These are phyloP conservation scores for Noccaea bulbosa DNA, from an alignment of 345 rosid genomes.

Conservation along the genomic window DNA sequence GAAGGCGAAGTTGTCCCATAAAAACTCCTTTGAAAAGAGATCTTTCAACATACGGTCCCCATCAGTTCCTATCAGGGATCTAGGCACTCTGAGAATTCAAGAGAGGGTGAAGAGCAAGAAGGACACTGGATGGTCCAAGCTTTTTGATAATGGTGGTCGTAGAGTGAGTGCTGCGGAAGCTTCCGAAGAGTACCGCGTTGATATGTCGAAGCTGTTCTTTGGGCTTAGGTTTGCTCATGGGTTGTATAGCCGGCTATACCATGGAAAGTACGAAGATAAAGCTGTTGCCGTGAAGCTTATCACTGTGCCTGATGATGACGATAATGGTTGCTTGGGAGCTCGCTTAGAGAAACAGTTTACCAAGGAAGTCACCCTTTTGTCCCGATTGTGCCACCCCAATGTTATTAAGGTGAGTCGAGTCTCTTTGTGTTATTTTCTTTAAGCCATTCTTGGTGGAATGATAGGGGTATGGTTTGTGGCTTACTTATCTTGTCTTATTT, in stretches of 20 bases:
- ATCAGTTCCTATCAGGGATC: conserved; percentile 63
- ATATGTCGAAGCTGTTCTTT: conserved; percentile 84
- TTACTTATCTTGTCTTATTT: conserved; percentile 32
- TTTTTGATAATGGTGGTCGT: conserved; percentile 80
- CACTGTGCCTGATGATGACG: conserved; percentile 86
- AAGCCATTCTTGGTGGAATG: conserved; percentile 6
- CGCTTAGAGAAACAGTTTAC: conserved; percentile 84
- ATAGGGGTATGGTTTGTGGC: background rate
- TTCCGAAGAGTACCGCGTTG: conserved; percentile 68
- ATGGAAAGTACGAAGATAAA: conserved; percentile 88
- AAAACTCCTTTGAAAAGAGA: conserved; percentile 49
- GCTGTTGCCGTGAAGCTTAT: conserved; percentile 97
- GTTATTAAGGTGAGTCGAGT: conserved; percentile 72
- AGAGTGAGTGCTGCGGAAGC: conserved; percentile 76
- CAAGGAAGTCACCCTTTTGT: conserved; percentile 83
- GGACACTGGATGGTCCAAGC: conserved; percentile 84
- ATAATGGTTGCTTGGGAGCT: conserved; percentile 64
- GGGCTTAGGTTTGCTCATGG: conserved; percentile 97
- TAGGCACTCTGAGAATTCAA: conserved; percentile 58
- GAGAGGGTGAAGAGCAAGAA: conserved; percentile 62
- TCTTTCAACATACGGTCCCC: conserved; percentile 43
- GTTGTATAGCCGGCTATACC: conserved; percentile 87
- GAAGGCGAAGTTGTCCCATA: conserved; percentile 47
- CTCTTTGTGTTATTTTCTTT: background rate
- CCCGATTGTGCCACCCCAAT: conserved; percentile 71